Conservation (phyloP, 768 basidiomycete species). For the Mycena chlorophos region DNA sequence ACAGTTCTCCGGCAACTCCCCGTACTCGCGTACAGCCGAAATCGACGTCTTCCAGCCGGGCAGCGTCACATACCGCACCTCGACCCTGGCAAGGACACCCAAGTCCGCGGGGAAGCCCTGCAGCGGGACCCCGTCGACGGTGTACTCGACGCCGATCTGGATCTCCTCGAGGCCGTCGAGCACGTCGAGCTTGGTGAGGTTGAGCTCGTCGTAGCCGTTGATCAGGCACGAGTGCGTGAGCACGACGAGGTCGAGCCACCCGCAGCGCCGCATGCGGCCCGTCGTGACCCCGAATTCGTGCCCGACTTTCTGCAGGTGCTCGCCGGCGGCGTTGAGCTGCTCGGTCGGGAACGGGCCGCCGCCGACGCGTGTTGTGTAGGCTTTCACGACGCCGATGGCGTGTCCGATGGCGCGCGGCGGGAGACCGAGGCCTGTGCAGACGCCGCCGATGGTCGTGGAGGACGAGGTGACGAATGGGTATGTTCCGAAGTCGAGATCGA, state of each 20-base stretch:
- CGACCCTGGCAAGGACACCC: slow-evolving; percentile 71
- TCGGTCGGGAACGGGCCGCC: slow-evolving; percentile 98
- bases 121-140: slow-evolving; percentile 74
- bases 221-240: slow-evolving; percentile 89
- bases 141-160: slow-evolving; percentile 83
- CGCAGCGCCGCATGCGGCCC: slow-evolving; percentile 88
- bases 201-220: slow-evolving; percentile 93
- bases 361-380: slow-evolving; percentile 98
- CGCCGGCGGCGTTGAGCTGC: slow-evolving; percentile 84
- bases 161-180: slow-evolving; percentile 84
- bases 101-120: slow-evolving; percentile 91
- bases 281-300: slow-evolving; percentile 91
- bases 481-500: slow-evolving; percentile 96
- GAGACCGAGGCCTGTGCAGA: slow-evolving; percentile 96
- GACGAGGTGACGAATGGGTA: slow-evolving; percentile 98
- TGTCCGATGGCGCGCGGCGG: slow-evolving; percentile 88
- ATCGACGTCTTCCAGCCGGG: slow-evolving; percentile 91
- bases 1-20: slow-evolving; percentile 81
- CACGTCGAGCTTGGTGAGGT: slow-evolving; percentile 95
- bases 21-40: slow-evolving; percentile 58
- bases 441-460: slow-evolving; percentile 90
- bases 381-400: slow-evolving; percentile 92
- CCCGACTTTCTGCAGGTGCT: slow-evolving; percentile 91
- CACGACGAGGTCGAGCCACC: slow-evolving; percentile 97
- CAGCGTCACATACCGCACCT: slow-evolving; percentile 85